These are phyloP conservation scores for Shiraia bambusicola DNA, from an alignment of 2,329 filamentous ascomycete species.

Conservation along the genomic window DNA sequence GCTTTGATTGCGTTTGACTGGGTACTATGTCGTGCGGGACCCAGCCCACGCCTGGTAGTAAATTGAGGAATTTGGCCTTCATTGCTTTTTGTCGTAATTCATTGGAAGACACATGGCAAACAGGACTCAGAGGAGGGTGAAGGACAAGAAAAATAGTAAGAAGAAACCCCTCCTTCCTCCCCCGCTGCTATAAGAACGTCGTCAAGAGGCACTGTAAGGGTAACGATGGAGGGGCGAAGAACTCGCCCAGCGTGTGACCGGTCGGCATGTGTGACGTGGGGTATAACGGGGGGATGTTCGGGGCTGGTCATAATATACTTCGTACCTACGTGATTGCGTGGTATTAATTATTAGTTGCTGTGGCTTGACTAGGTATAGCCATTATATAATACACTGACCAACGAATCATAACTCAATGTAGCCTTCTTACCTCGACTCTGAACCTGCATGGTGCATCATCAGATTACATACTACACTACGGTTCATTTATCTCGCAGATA, in stretches of 20 bases:
- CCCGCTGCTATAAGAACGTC: neutral
- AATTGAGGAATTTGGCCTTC: constrained; percentile 10
- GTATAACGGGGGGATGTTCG: neutral
- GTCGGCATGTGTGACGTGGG: constrained; percentile 6
- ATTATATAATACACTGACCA: no score
- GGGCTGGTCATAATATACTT: neutral
- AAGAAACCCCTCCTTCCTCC: neutral
- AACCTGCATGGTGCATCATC: neutral
- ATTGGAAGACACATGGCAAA: neutral
- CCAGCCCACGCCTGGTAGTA: constrained; percentile 30
- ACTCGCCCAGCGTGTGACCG: constrained; percentile 1
- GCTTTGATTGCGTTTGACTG: constrained; percentile 1
- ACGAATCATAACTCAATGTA: no score
- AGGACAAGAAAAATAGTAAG: neutral
- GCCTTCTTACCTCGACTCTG: neutral
- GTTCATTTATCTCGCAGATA: neutral
- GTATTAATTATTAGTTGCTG: neutral
- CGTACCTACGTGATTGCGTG: neutral
- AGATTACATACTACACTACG: no score
- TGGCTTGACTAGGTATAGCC: no score
- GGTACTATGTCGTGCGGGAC: constrained; percentile 30
- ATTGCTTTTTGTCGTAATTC: constrained; percentile 4
- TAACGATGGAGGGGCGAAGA: constrained; percentile 4
- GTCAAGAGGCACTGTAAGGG: neutral
- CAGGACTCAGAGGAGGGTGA: neutral